Base-by-base conservation (phyloP, 805 yeast genomes). In the Brettanomyces bruxellensis region DNA sequence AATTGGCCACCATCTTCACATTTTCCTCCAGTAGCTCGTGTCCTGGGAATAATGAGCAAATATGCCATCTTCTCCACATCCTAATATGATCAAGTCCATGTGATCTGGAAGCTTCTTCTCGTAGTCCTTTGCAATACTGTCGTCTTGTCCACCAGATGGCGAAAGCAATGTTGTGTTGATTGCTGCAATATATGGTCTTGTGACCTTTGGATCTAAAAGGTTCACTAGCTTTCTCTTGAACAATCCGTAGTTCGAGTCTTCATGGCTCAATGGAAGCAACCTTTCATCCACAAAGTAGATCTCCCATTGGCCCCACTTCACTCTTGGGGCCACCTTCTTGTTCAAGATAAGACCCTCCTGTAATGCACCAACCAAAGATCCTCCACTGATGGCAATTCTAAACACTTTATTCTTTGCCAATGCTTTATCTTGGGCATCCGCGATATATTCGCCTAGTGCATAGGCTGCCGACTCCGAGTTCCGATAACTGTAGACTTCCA, bases 61-160 rank as follows among this genome's bases (percentile, higher is more conserved):
- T 89, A 64, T 89, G 97, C 36, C 97, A 59, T 89, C 97, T 34
- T 96, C 96, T 6, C 97, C 97, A 62, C 93, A 85, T 23, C 97
- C 97, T 51, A 89, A 72, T 47, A 88, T 68, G 23, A 89, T 68
- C 55, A 88, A 68, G 64, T 89, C 95, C 28, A 81, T 58, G 6
- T 49, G 58, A 23, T 55, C 59, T 8, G 91, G 87, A 45, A 89
- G 64, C 39, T 70, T 67, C 1, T 69, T 49, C 52, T 76, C 82
- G 63, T 89, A 89, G 41, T 75, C 81, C 14, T 59, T 53, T 4
- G 95, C 89, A 55, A 86, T 77, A 39, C 67, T 72, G 39, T 73
- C 73, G 46, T 71, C 72, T 3, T 65, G 66, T 5, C 78, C 72
- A 6, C 77, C 72, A 9, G 78, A 80, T 30, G 37, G 34, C 6